These are phyloP conservation scores for Alternaria novae-zelandiae DNA, from an alignment of 2,329 filamentous ascomycete genomes.

Conservation along the genomic window DNA sequence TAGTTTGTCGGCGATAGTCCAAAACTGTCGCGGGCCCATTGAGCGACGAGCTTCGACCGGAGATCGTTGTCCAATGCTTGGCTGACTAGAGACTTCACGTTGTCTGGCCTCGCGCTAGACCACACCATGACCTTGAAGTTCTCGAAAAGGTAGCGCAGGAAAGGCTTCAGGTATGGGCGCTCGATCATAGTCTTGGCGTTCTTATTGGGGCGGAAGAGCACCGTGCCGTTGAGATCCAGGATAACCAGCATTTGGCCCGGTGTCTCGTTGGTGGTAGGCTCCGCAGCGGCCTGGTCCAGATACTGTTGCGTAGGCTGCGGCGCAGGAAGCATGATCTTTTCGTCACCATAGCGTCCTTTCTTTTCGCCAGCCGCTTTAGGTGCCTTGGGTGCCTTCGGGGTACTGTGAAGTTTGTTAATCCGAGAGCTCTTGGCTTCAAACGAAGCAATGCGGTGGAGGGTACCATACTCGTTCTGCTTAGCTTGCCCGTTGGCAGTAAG, in stretches of 20 bases:
- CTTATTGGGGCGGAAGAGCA: slow-evolving; percentile 72
- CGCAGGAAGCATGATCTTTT: slow-evolving; percentile 51
- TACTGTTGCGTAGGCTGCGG: slow-evolving; percentile 69
- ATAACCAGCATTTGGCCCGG: slow-evolving; percentile 77
- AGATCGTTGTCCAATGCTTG: slow-evolving; percentile 66
- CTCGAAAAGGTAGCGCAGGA: slow-evolving; percentile 75
- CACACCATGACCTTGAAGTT: slow-evolving; percentile 85
- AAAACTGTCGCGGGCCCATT: slow-evolving; percentile 82
- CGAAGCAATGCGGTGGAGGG: slow-evolving; percentile 13
- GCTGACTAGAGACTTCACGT: slow-evolving; percentile 72
- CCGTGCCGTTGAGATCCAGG: slow-evolving; percentile 91
- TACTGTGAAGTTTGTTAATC: slow-evolving; percentile 33
- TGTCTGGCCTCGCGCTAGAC: slow-evolving; percentile 81
- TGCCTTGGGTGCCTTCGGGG: slow-evolving; percentile 1
- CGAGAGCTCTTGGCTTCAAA: slow-evolving; percentile 5
- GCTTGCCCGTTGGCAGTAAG: slow-evolving; percentile 16
- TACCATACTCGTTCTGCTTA: slow-evolving; percentile 27
- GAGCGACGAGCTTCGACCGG: slow-evolving; percentile 64
- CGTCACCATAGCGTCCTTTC: slow-evolving; percentile 25
- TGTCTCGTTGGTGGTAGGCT: slow-evolving; percentile 37
- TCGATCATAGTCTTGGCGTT: slow-evolving; percentile 61
- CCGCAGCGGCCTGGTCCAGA: slow-evolving; percentile 59
- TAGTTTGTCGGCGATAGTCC: slow-evolving; percentile 71
- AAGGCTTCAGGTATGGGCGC: slow-evolving; percentile 71
- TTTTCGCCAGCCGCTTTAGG: slow-evolving; percentile 11